These are phyloP conservation scores for Sanghuangporus weigelae DNA, from an alignment of 1,284 basidiomycete genomes.

Conservation along the genomic window DNA sequence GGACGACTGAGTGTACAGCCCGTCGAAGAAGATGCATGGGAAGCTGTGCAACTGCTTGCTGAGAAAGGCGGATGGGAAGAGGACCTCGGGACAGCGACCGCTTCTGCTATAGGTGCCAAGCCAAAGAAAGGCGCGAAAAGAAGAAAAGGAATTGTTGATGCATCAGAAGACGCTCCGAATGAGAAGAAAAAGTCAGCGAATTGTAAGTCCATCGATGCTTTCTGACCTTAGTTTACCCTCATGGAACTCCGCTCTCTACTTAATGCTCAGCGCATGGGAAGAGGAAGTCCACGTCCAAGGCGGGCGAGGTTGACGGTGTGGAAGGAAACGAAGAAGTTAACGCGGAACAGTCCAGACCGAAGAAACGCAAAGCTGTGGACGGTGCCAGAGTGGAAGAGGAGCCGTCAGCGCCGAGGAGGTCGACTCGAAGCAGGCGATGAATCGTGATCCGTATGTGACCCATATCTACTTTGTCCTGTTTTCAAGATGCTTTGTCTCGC, in stretches of 20 bases:
- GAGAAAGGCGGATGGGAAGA: conserved; percentile 69
- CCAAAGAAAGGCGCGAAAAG: not conserved
- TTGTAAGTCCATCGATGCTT: not conserved
- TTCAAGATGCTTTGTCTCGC: no score
- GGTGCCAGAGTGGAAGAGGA: not conserved
- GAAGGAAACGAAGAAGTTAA: not conserved
- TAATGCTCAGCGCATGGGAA: not conserved
- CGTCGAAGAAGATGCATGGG: conserved; percentile 68
- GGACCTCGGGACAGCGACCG: not conserved
- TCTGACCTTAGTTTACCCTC: no score
- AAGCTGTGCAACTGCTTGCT: conserved; percentile 61
- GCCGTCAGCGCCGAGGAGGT: not conserved
- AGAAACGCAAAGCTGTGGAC: not conserved
- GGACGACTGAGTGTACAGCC: conserved; percentile 88
- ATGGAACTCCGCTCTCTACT: not conserved
- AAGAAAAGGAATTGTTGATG: not conserved
- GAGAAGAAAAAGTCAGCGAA: not conserved
- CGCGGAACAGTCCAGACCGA: not conserved
- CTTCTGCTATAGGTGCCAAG: not conserved
- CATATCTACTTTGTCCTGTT: no score
- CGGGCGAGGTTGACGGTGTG: not conserved
- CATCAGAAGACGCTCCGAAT: not conserved
- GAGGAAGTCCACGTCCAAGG: not conserved
- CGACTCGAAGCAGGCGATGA: not conserved
- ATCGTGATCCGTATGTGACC: no score